Base-by-base conservation (phyloP, 2,329 filamentous ascomycete species). In the Colletotrichum tabaci region DNA sequence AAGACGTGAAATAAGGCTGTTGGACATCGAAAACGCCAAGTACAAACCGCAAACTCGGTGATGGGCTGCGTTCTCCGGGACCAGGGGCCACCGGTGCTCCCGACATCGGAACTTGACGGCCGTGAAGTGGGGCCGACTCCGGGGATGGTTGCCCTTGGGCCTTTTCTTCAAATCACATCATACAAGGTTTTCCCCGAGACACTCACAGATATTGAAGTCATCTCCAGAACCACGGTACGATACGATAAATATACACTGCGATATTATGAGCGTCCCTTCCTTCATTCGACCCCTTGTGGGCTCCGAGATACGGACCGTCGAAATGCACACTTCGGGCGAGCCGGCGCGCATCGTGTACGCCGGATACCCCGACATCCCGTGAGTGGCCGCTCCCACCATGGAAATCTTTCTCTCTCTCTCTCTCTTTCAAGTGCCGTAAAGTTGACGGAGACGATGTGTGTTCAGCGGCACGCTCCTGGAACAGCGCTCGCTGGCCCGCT, bases 291-390 rank as follows among this genome's bases (percentile, higher is more conserved):
- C 68, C 7, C 30, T 63, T 4, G 46, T 47, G 50, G 60, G 35
- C 2, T 49, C 52, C 6, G 58, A 60, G 38, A 71, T 73, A 52
- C 49, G 61, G 26, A 66, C 66, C 16, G 57, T 84, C 21, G 82
- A 83, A 56, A 84, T 85, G 84, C 85, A 87, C 76, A 87, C 85
- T 3, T 82, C 83, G 21, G 86, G 85, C 18, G 85, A 87, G 70
- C 84, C 85, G 26, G 85, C 85, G 9, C 80, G 86, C 26, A 87
- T 87, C 63, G 74, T 87, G 15, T 80, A 81, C 61, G 69, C 77
- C 10, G 83, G 83, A 1, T 85, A 82, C 66, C 84, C 84, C 8
- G 60, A 74, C 0, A 72, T 84, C 4, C 65, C 73, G 4, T 71
- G 9, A 23, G 65, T 55, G 13, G 30, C 13, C 3, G 5, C 6